These are phyloP conservation scores for Penicillium sp. DNA, from an alignment of 2,329 filamentous ascomycete species.

Conservation along the genomic window DNA sequence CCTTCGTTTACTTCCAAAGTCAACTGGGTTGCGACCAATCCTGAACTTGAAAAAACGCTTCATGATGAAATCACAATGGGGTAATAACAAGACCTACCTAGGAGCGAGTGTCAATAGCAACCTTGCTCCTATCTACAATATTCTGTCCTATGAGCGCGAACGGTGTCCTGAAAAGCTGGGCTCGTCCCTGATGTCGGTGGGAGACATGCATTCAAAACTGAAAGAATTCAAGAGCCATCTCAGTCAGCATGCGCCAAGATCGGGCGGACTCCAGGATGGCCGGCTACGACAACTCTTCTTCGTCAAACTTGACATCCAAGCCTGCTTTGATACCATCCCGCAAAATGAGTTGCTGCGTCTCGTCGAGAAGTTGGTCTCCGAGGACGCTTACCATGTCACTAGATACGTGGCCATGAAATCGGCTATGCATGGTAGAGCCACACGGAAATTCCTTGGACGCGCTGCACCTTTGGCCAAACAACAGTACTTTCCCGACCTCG, in stretches of 20 bases:
- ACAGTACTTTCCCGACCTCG: constrained; percentile 53
- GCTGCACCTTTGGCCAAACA: constrained; percentile 55
- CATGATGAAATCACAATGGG: constrained; percentile 55
- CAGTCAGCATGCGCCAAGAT: constrained; percentile 5
- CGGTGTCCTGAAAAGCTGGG: constrained; percentile 69
- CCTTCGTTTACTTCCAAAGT: constrained; percentile 83
- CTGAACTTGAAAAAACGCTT: constrained; percentile 78
- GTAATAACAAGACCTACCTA: constrained; percentile 57
- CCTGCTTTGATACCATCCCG: constrained; percentile 95
- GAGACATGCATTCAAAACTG: constrained; percentile 77
- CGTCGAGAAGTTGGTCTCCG: constrained; percentile 62
- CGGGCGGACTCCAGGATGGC: not conserved
- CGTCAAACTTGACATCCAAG: constrained; percentile 88
- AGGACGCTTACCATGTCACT: constrained; percentile 70
- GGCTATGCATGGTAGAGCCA: constrained; percentile 34
- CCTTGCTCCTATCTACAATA: constrained; percentile 74
- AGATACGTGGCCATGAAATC: constrained; percentile 76
- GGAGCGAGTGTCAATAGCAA: constrained; percentile 72
- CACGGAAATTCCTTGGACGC: constrained; percentile 59
- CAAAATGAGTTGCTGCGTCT: constrained; percentile 75
- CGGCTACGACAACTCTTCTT: constrained; percentile 71
- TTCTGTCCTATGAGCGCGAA: constrained; percentile 77
- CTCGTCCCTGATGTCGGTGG: constrained; percentile 78
- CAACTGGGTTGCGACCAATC: constrained; percentile 76
- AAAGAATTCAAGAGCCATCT: constrained; percentile 66